These are phyloP conservation scores for Botrytis galanthina DNA, from an alignment of 2,329 filamentous ascomycete species.

Conservation along the genomic window DNA sequence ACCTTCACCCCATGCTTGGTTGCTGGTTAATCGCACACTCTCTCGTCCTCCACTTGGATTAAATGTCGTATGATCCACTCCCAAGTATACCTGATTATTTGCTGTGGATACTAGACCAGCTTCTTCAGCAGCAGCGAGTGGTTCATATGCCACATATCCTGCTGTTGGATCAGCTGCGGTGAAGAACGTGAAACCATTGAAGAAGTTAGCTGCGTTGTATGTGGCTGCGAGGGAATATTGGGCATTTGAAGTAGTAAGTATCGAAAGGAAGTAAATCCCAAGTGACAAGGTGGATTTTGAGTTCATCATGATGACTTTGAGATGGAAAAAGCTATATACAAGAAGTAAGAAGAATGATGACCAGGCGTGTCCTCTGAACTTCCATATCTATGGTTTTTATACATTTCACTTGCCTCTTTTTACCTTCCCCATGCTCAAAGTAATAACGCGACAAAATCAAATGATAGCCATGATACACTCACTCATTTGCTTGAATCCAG, in stretches of 20 bases:
- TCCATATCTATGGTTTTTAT: neutral
- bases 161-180: conserved; percentile 58
- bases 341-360: neutral
- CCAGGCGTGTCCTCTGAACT: neutral
- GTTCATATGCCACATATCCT: conserved; percentile 64
- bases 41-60: conserved; percentile 52
- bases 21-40: conserved; percentile 67
- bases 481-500: neutral
- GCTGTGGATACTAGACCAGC: conserved; percentile 57
- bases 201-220: conserved; percentile 46
- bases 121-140: conserved; percentile 50
- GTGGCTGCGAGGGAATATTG: conserved; percentile 37
- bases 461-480: neutral
- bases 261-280: neutral
- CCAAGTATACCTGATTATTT: conserved; percentile 61
- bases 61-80: conserved; percentile 61
- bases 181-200: conserved; percentile 51
- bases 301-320: neutral
- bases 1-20: conserved; percentile 60
- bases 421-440: no score
- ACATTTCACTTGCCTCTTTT: neutral
- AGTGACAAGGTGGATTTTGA: neutral
- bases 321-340: neutral
- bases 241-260: neutral
- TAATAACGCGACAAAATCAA: neutral